These are phyloP conservation scores for Pythium aquatile DNA, from an alignment of 352 stramenopile genomes.

Conservation along the genomic window DNA sequence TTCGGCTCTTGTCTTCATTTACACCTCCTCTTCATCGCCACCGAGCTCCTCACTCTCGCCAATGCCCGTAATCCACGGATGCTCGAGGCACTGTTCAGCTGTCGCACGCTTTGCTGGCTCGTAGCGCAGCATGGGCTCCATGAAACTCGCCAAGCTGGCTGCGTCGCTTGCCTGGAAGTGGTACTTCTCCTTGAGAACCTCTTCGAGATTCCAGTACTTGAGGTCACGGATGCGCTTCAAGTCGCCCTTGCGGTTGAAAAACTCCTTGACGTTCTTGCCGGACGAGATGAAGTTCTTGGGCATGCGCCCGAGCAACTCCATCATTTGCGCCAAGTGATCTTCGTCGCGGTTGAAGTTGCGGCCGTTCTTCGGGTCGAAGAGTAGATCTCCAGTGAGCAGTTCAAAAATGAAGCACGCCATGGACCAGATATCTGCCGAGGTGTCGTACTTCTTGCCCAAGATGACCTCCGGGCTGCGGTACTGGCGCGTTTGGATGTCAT, in stretches of 20 bases:
- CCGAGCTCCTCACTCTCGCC: constrained; percentile 18
- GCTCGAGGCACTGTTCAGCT: constrained; percentile 91
- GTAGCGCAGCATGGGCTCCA: constrained; percentile 93
- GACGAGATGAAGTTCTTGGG: constrained; percentile 91
- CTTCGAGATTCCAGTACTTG: constrained; percentile 97
- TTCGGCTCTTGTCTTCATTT: not conserved
- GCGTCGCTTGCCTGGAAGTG: constrained; percentile 89
- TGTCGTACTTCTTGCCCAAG: constrained; percentile 96
- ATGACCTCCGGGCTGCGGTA: constrained; percentile 99
- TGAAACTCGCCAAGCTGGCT: constrained; percentile 90
- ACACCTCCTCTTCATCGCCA: constrained; percentile 20
- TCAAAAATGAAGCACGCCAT: constrained; percentile 99
- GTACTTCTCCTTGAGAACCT: constrained; percentile 98
- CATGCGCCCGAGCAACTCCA: constrained; percentile 97
- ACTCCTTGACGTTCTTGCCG: constrained; percentile 94
- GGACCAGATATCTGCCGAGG: constrained; percentile 98
- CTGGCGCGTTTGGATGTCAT: constrained; percentile 99
- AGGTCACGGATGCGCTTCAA: constrained; percentile 98
- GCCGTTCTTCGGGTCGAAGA: constrained; percentile 97
- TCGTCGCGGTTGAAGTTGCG: constrained; percentile 86
- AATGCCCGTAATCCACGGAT: constrained; percentile 89
- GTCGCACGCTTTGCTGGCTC: constrained; percentile 87
- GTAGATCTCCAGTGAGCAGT: constrained; percentile 97
- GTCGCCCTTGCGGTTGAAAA: constrained; percentile 97
- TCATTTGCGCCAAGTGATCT: constrained; percentile 99